These are phyloP conservation scores for Phytopythium vexans DNA, from an alignment of 352 stramenopile species.

Conservation along the genomic window DNA sequence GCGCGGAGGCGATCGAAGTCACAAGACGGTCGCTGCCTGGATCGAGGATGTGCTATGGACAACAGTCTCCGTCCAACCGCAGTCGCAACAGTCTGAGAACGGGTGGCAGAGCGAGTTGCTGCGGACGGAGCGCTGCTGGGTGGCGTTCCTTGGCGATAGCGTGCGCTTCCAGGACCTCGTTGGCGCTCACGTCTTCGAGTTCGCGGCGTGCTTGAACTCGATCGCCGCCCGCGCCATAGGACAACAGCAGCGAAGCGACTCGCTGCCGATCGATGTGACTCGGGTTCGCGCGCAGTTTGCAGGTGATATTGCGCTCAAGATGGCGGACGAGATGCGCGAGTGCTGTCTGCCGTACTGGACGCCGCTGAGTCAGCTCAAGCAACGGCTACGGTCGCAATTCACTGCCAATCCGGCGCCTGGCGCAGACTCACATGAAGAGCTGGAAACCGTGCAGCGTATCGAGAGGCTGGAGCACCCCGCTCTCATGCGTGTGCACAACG, in stretches of 20 bases:
- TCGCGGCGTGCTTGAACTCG: slow-evolving; percentile 25
- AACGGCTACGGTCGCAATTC: slow-evolving; percentile 11
- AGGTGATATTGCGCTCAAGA: slow-evolving; percentile 44
- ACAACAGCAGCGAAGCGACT: neutral
- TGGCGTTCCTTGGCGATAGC: slow-evolving; percentile 12
- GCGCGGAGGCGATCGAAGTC: neutral
- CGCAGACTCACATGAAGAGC: neutral
- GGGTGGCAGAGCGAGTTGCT: slow-evolving; percentile 14
- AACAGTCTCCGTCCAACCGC: neutral
- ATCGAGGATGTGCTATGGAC: slow-evolving; percentile 19
- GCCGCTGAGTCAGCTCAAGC: slow-evolving; percentile 29
- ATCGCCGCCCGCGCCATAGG: neutral
- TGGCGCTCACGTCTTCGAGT: slow-evolving; percentile 40
- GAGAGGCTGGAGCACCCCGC: neutral
- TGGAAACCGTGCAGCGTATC: neutral
- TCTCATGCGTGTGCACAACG: neutral
- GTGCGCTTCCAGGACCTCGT: slow-evolving; percentile 39
- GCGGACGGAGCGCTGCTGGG: slow-evolving; percentile 26
- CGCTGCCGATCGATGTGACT: slow-evolving; percentile 17
- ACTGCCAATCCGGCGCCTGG: neutral
- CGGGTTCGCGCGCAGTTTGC: slow-evolving; percentile 36
- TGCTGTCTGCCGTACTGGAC: slow-evolving; percentile 47
- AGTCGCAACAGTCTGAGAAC: slow-evolving; percentile 4
- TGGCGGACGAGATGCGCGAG: slow-evolving; percentile 36
- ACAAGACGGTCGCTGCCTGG: slow-evolving; percentile 33